Evolutionary conservation across 352 stramenopile species (phyloP).

Genomic region (Phytophthora quininea): DNA sequence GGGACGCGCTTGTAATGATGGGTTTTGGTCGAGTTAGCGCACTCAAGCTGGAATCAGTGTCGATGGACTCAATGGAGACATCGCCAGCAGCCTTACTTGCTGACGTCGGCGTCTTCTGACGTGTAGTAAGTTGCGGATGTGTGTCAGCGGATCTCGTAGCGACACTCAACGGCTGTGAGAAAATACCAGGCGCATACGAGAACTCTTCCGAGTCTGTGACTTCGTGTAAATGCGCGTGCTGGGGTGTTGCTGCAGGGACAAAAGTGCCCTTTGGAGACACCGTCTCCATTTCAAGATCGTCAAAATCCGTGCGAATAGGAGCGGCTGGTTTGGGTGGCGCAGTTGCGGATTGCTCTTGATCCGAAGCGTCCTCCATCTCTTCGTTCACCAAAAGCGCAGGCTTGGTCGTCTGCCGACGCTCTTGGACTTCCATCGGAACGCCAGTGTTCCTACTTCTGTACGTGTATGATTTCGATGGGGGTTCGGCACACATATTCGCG

Average conservation of each 20-base stretch:
- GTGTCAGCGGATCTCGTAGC: conserved; percentile 30
- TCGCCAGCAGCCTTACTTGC: conserved; percentile 18
- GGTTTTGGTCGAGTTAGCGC: conserved; percentile 50
- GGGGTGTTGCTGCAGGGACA: conserved; percentile 16
- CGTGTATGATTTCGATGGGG: conserved; percentile 37
- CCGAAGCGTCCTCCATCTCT: conserved; percentile 48
- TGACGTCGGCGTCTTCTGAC: conserved; percentile 23
- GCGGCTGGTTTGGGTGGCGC: conserved; percentile 8
- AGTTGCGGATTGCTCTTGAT: conserved; percentile 9
- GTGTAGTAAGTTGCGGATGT: neutral
- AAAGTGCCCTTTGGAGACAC: conserved; percentile 21
- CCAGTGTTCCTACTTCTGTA: conserved; percentile 41
- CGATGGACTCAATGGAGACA: conserved; percentile 50
- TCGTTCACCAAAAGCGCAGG: conserved; percentile 38
- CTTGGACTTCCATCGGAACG: conserved; percentile 36
- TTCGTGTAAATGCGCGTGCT: conserved; percentile 36
- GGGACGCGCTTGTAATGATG: conserved; percentile 18
- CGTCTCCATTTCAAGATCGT: conserved; percentile 13
- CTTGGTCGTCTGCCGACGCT: conserved; percentile 19
- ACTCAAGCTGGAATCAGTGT: conserved; percentile 47
- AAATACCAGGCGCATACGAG: conserved; percentile 73
- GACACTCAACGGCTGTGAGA: conserved; percentile 54
- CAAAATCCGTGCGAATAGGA: conserved; percentile 3
- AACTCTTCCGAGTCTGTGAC: conserved; percentile 25
- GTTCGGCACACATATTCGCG: conserved; percentile 73